Percentiles rank a stretch among this genome's conserved stretches.
Conservation (phyloP, 306 rosid species). For the Dryas alaskensis region DNA sequence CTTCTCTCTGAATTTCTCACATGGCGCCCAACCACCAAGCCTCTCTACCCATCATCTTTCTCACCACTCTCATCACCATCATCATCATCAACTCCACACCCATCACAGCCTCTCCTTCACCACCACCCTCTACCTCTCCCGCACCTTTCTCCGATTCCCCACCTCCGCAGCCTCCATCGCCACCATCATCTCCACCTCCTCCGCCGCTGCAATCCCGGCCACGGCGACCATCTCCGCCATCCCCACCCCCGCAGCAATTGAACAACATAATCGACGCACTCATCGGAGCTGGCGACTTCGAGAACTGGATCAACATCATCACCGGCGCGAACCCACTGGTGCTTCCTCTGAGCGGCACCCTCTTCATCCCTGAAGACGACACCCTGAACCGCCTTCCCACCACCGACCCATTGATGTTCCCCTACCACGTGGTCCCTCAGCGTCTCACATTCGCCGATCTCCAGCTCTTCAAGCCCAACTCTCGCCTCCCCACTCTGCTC, state of each 20-base stretch:
- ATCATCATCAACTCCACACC: not conserved
- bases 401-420: slow-evolving; percentile 46
- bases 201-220: not conserved
- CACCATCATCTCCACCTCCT: not conserved
- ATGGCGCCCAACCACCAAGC: slow-evolving; percentile 18
- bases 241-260: slow-evolving; percentile 28
- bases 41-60: not conserved
- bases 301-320: slow-evolving; percentile 44
- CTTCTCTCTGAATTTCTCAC: not conserved
- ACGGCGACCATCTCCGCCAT: not conserved
- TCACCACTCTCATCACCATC: slow-evolving; percentile 1
- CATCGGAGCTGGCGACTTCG: slow-evolving; percentile 59
- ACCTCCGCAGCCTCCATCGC: not conserved
- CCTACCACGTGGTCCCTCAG: slow-evolving; percentile 71
- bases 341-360: slow-evolving; percentile 48
- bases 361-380: slow-evolving; percentile 55
- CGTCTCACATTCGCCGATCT: slow-evolving; percentile 69
- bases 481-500: slow-evolving; percentile 73
- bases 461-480: slow-evolving; percentile 38
- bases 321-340: slow-evolving; percentile 24
- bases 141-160: too few relatives aligned
- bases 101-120: not conserved
- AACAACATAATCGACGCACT: slow-evolving; percentile 67
- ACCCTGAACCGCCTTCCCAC: not conserved
- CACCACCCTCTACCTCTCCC: too few relatives aligned